Base-by-base conservation (phyloP, 306 rosid genomes). In the Betula pendula region DNA sequence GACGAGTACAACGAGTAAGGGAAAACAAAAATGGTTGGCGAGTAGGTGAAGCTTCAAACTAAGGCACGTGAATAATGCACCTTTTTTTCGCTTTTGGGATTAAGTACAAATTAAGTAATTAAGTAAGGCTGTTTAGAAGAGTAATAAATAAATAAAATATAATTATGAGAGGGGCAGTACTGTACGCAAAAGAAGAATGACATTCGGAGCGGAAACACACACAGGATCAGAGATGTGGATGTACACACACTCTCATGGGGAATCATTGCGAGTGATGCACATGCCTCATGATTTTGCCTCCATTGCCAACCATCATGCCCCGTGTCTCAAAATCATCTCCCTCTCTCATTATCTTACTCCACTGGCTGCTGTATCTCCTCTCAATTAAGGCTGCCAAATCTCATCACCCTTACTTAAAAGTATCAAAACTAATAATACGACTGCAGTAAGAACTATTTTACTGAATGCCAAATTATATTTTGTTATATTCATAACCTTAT, bases 231-330 rank as follows among this genome's bases (percentile, higher is more conserved):
- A 38, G 42, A 38, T 38, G 8, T 38, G 6, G 8, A 6, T 6
- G 42, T 38, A 38, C 47, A 33, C 47, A 33, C 45, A 50, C 53
- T 20, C 77, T 76, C 44, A 52, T 62, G 80, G 69, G 3, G 51
- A n/a, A 81, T 81, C 48, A 81, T 81, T 81, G 75, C 78, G 45
- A 55, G 19, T 76, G 72, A 53, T 72, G 75, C 75, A 44, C 68
- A 13, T 52, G 71, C 22, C 78, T 75, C 48, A 84, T 87, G 77
- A 87, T 84, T 81, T 73, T 45, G 78, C 78, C 84, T 71, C 82
- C 81, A 63, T 62, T 73, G 78, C 75, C 82, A 76, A 75, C 74
- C 72, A 48, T 73, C 80, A 71, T 70, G 22, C 70, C 71, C 35
- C 72, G 20, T 70, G 73, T 78, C 69, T 44, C 55, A 80, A 74